Conservation (phyloP, 2,329 filamentous ascomycete species). For the Penicillium polonicum region DNA sequence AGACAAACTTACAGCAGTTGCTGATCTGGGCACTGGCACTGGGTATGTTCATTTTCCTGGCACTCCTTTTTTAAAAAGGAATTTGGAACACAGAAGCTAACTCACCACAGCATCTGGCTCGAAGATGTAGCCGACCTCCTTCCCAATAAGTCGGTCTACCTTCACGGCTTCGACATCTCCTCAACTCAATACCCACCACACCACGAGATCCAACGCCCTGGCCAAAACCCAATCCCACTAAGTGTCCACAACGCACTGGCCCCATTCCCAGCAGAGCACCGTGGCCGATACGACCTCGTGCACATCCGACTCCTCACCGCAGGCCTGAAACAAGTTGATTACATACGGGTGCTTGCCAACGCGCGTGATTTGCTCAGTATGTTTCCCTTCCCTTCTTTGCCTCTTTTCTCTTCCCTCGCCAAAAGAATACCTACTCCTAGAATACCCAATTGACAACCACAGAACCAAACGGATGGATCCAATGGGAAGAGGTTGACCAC, state of each 20-base stretch:
- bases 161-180: conserved; percentile 36
- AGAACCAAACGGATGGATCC: conserved; percentile 30
- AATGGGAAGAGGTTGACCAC: conserved; percentile 30
- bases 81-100: neutral
- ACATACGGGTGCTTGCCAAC: conserved; percentile 24
- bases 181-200: conserved; percentile 26
- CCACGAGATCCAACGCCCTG: conserved; percentile 15
- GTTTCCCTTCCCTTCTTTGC: neutral
- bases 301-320: conserved; percentile 30
- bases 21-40: conserved; percentile 33
- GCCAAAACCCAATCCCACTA: conserved; percentile 4
- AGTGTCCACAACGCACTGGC: conserved; percentile 27
- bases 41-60: conserved; percentile 19
- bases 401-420: neutral
- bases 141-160: conserved; percentile 12
- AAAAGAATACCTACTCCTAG: neutral
- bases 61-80: neutral
- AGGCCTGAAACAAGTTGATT: conserved; percentile 27
- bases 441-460: neutral
- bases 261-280: conserved; percentile 29
- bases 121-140: conserved; percentile 12
- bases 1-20: conserved; percentile 17
- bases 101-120: conserved; percentile 27
- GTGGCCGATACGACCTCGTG: conserved; percentile 33
- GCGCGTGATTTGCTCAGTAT: conserved; percentile 31